Percentiles rank a stretch among this genome's conserved stretches.
Evolutionary conservation across 768 basidiomycete species (phyloP).

Genomic region (Russula dissimulans): DNA sequence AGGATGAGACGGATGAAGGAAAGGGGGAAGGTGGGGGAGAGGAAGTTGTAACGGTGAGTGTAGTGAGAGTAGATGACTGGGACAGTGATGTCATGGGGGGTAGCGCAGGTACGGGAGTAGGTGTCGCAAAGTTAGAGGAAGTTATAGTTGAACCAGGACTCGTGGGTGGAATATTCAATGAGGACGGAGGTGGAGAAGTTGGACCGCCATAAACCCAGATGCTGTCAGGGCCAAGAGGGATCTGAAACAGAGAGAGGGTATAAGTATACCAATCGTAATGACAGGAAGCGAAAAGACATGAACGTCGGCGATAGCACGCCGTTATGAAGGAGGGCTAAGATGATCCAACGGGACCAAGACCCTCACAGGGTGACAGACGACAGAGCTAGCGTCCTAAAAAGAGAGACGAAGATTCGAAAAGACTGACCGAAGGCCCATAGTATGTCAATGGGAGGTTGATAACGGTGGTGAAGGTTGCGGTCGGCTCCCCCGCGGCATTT

Average conservation of each 20-base stretch:
- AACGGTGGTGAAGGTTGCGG: conserved; percentile 48
- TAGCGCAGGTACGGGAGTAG: conserved; percentile 26
- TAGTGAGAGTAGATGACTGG: too few species aligned
- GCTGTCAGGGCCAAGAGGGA: conserved; percentile 54
- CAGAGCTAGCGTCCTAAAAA: not conserved
- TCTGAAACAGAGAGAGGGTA: conserved; percentile 33
- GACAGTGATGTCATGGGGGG: conserved; percentile 19
- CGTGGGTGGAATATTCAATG: conserved; percentile 24
- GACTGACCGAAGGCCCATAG: conserved; percentile 72
- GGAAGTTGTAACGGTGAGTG: not conserved
- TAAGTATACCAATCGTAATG: not conserved
- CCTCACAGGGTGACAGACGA: too few species aligned
- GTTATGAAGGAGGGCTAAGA: not conserved
- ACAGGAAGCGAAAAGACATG: not conserved
- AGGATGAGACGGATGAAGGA: not conserved
- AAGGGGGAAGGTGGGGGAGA: not conserved
- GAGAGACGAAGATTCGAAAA: not conserved
- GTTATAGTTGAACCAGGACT: conserved; percentile 22
- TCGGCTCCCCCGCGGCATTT: conserved; percentile 41
- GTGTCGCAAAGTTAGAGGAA: conserved; percentile 21
- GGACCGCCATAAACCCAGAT: conserved; percentile 69
- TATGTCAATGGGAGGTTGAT: conserved; percentile 68
- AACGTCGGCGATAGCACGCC: not conserved
- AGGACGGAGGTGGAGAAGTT: conserved; percentile 41
- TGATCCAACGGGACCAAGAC: not conserved